phyloP scores from a whole-genome alignment of 2,329 filamentous ascomycete genomes.

The Xylaria sp. region DNA sequence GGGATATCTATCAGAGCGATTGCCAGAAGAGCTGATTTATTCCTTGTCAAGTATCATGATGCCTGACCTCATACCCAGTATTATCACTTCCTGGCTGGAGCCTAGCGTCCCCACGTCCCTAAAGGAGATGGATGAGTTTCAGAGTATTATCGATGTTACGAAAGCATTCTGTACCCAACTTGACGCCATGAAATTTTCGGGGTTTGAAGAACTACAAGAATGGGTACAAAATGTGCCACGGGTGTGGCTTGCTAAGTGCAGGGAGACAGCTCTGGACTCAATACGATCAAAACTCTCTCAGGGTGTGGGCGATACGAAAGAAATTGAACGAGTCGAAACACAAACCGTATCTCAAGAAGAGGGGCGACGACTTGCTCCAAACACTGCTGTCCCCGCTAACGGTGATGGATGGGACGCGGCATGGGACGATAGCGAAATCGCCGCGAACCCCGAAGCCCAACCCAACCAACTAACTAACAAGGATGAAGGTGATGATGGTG shows the following conservation, averaged over 20 bases:
- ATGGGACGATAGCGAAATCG: slow-evolving; percentile 78
- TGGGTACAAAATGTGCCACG: slow-evolving; percentile 85
- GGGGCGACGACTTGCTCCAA: slow-evolving; percentile 72
- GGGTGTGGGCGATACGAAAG: slow-evolving; percentile 73
- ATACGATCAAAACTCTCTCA: slow-evolving; percentile 75
- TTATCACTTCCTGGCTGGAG: slow-evolving; percentile 81
- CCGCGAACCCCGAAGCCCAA: slow-evolving; percentile 44
- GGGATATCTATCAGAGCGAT: slow-evolving; percentile 61
- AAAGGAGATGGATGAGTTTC: slow-evolving; percentile 76
- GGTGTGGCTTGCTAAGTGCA: slow-evolving; percentile 86
- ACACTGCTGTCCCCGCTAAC: slow-evolving; percentile 56
- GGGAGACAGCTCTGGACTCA: slow-evolving; percentile 80
- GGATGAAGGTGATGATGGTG: slow-evolving; percentile 36
- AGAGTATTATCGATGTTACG: slow-evolving; percentile 74
- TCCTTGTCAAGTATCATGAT: slow-evolving; percentile 77
- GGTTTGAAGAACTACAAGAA: slow-evolving; percentile 71
- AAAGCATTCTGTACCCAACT: slow-evolving; percentile 72
- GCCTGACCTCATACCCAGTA: slow-evolving; percentile 71
- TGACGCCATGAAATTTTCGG: slow-evolving; percentile 70
- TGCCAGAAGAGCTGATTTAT: slow-evolving; percentile 66
- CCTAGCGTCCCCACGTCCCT: slow-evolving; percentile 80
- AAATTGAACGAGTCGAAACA: slow-evolving; percentile 86
- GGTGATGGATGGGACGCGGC: slow-evolving; percentile 79
- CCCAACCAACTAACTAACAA: slow-evolving; percentile 35
- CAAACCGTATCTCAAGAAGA: slow-evolving; percentile 77